Evolutionary conservation across 2,329 filamentous ascomycete species (phyloP).

Genomic region (Aspergillus sp.): DNA sequence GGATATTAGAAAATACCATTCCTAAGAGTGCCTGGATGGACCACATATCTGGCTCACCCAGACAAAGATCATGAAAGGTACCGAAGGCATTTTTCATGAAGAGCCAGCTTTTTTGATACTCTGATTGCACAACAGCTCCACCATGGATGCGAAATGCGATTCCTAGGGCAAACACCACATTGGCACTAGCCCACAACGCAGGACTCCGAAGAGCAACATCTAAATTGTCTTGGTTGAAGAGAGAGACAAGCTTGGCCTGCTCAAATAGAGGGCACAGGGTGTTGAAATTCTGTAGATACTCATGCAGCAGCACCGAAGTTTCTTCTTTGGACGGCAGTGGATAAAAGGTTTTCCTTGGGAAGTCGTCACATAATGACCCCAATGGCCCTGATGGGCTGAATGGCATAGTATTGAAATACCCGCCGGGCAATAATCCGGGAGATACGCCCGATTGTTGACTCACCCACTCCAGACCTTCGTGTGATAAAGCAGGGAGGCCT

Average conservation of each 20-base stretch:
- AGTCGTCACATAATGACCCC: not conserved
- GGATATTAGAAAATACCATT: slow-evolving; percentile 11
- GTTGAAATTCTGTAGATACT: slow-evolving; percentile 17
- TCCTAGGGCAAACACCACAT: slow-evolving; percentile 17
- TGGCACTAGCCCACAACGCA: slow-evolving; percentile 16
- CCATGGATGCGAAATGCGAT: slow-evolving; percentile 10
- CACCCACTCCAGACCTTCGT: slow-evolving; percentile 17
- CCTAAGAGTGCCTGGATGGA: slow-evolving; percentile 16
- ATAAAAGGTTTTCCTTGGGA: slow-evolving; percentile 8
- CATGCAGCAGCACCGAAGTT: slow-evolving; percentile 6
- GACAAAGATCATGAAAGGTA: slow-evolving; percentile 13
- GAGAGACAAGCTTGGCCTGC: slow-evolving; percentile 8
- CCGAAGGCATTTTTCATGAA: slow-evolving; percentile 19
- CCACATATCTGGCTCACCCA: slow-evolving; percentile 16
- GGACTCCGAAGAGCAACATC: slow-evolving; percentile 6
- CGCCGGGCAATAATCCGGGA: not conserved
- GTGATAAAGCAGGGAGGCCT: slow-evolving; percentile 14
- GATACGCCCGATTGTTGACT: slow-evolving; percentile 8
- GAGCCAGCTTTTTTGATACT: slow-evolving; percentile 16
- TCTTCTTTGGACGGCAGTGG: slow-evolving; percentile 16
- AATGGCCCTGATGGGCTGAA: not conserved
- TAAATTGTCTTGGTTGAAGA: slow-evolving; percentile 10
- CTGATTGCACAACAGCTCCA: not conserved
- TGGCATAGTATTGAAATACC: not conserved
- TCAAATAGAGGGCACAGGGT: slow-evolving; percentile 14